Evolutionary conservation across 371 early-diverging fungal species (phyloP).

Genomic region (Lichtheimia corymbifera): DNA sequence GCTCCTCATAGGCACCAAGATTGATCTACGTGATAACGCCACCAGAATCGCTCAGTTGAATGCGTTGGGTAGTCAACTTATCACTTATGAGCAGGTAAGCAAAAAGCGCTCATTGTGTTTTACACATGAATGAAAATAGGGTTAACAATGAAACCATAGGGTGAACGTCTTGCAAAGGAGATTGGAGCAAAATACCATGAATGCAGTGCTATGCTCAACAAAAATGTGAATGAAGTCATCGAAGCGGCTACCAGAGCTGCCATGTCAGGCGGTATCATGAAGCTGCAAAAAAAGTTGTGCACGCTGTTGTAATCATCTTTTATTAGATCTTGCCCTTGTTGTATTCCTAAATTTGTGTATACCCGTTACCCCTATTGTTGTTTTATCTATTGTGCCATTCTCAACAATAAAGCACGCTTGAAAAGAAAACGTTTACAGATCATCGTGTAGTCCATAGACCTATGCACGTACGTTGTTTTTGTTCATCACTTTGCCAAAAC

Average conservation of each 20-base stretch:
- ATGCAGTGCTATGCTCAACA: constrained; percentile 50
- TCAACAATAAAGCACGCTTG: background rate
- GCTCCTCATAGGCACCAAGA: constrained; percentile 88
- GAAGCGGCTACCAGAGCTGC: constrained; percentile 49
- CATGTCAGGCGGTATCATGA: constrained; percentile 39
- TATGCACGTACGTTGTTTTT: too few species aligned
- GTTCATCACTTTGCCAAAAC: too few species aligned
- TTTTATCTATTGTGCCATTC: background rate
- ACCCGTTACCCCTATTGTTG: background rate
- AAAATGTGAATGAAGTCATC: constrained; percentile 49
- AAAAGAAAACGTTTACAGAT: too few species aligned
- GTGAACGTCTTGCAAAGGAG: constrained; percentile 45
- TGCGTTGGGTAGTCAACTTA: constrained; percentile 35
- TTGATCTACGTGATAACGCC: constrained; percentile 70
- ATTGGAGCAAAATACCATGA: constrained; percentile 55
- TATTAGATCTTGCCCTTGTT: constrained; percentile 1
- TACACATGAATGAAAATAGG: background rate
- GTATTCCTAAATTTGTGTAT: background rate
- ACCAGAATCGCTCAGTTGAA: constrained; percentile 34
- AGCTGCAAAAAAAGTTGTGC: constrained; percentile 40
- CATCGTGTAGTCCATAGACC: too few species aligned
- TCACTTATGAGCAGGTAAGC: constrained; percentile 35
- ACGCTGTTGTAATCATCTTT: constrained; percentile 2
- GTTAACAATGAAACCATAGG: constrained; percentile 20
- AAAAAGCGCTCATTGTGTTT: background rate